A percentile compares a stretch with the other conserved stretches of the same genome.
These are phyloP conservation scores for Euphorbia tirucalli DNA, from an alignment of 345 rosid genomes.

Conservation along the genomic window DNA sequence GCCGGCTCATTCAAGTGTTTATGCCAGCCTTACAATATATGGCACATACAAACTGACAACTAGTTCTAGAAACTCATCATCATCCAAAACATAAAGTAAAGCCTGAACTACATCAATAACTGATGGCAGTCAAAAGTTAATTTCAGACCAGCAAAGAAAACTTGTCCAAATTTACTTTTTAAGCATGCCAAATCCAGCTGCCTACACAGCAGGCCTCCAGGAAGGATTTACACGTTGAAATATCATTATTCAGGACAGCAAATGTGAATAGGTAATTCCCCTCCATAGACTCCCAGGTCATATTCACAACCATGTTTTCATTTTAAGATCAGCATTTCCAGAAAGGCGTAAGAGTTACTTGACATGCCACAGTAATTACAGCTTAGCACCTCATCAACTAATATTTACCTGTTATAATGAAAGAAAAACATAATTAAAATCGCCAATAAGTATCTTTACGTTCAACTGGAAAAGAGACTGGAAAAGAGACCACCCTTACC, in stretches of 20 bases:
- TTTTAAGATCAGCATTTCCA: background rate
- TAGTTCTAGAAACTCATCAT: background rate
- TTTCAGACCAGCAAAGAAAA: background rate
- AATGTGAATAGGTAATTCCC: background rate
- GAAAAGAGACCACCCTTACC: background rate
- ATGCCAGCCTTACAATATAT: no score
- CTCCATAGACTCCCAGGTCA: background rate
- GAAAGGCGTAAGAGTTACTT: no score
- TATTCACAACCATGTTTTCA: background rate
- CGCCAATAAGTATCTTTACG: background rate
- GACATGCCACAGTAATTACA: no score
- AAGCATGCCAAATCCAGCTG: background rate
- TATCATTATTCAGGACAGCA: background rate
- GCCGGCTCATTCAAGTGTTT: background rate
- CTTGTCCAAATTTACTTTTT: background rate
- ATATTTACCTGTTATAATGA: conserved; percentile 1
- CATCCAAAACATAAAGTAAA: no score
- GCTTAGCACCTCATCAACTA: background rate
- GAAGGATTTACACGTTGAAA: background rate
- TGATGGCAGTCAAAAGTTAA: background rate
- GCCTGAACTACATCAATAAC: no score
- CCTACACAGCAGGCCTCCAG: background rate
- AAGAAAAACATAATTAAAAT: background rate
- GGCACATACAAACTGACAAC: background rate
- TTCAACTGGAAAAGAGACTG: no score